phyloP scores from a whole-genome alignment of 371 early-diverging fungal genomes.

The Fennellomyces sp. region DNA sequence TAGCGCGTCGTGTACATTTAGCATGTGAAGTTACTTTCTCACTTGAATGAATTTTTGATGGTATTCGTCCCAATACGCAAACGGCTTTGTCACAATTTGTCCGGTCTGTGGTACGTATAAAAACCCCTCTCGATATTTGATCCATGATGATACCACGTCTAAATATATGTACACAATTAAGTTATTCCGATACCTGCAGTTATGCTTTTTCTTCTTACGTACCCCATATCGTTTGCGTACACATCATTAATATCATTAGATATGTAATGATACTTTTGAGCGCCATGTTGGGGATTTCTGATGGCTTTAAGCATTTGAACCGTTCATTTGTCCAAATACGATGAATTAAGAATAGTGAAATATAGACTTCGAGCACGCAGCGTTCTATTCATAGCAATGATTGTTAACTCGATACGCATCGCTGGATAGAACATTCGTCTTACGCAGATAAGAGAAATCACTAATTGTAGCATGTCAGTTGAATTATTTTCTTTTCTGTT shows the following conservation, averaged over 20 bases:
- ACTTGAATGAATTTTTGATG: conserved; percentile 37
- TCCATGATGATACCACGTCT: conserved; percentile 49
- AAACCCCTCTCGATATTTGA: conserved; percentile 51
- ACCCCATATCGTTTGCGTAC: conserved; percentile 46
- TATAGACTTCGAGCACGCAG: conserved; percentile 33
- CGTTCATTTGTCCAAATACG: conserved; percentile 35
- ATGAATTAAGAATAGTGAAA: conserved; percentile 26
- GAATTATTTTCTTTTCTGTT: no score
- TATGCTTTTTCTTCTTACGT: not conserved
- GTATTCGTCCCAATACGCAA: conserved; percentile 30
- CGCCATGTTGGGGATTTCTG: conserved; percentile 39
- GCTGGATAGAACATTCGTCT: not conserved
- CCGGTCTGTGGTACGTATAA: conserved; percentile 15
- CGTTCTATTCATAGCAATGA: no score
- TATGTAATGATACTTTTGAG: conserved; percentile 47
- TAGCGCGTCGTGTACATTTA: not conserved
- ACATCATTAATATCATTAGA: conserved; percentile 40
- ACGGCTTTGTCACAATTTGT: conserved; percentile 36
- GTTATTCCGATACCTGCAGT: not conserved
- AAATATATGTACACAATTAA: not conserved
- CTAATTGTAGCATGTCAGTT: conserved; percentile 9
- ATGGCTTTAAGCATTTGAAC: conserved; percentile 38
- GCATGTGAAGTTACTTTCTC: conserved; percentile 5
- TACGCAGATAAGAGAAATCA: conserved; percentile 51
- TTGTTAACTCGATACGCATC: no score